Percentiles rank a stretch among this genome's conserved stretches.
phyloP scores from a whole-genome alignment of 2,329 filamentous ascomycete species.

The Tolypocladium inflatum region DNA sequence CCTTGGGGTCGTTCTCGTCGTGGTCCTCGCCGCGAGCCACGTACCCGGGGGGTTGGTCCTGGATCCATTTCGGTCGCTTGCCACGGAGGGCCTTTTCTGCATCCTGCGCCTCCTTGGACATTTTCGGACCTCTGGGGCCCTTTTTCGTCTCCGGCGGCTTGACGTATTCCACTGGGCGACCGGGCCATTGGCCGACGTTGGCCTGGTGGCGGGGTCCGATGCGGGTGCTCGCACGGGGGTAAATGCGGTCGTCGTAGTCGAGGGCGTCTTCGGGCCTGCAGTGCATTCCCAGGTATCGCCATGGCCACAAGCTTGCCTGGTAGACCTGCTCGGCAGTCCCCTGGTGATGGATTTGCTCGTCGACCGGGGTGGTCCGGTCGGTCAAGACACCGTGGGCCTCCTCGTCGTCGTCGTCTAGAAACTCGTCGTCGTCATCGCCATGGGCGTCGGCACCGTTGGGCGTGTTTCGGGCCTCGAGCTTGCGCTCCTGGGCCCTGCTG shows the following conservation, averaged over 20 bases:
- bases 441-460: slow-evolving; percentile 63
- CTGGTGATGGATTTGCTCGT: slow-evolving; percentile 46
- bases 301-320: slow-evolving; percentile 91
- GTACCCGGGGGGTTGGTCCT: slow-evolving; percentile 85
- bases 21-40: slow-evolving; percentile 74
- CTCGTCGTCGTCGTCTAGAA: slow-evolving; percentile 64
- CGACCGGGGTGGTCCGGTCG: slow-evolving; percentile 54
- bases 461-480: slow-evolving; percentile 81
- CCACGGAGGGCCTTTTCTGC: slow-evolving; percentile 71
- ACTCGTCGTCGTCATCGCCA: slow-evolving; percentile 56
- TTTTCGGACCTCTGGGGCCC: slow-evolving; percentile 68
- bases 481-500: slow-evolving; percentile 89
- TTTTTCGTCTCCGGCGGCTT: slow-evolving; percentile 82
- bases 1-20: slow-evolving; percentile 59
- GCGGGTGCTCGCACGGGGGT: slow-evolving; percentile 87
- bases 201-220: slow-evolving; percentile 89
- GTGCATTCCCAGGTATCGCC: slow-evolving; percentile 90
- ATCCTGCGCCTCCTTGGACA: slow-evolving; percentile 75
- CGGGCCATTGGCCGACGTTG: slow-evolving; percentile 74
- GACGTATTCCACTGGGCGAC: slow-evolving; percentile 78
- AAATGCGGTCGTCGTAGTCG: slow-evolving; percentile 96
- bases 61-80: slow-evolving; percentile 82
- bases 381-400: slow-evolving; percentile 45
- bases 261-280: slow-evolving; percentile 91
- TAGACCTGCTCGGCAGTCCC: slow-evolving; percentile 81